A percentile compares a stretch with the other conserved stretches of the same genome.
These are phyloP conservation scores for Prunus padus DNA, from an alignment of 306 rosid genomes.

Conservation along the genomic window DNA sequence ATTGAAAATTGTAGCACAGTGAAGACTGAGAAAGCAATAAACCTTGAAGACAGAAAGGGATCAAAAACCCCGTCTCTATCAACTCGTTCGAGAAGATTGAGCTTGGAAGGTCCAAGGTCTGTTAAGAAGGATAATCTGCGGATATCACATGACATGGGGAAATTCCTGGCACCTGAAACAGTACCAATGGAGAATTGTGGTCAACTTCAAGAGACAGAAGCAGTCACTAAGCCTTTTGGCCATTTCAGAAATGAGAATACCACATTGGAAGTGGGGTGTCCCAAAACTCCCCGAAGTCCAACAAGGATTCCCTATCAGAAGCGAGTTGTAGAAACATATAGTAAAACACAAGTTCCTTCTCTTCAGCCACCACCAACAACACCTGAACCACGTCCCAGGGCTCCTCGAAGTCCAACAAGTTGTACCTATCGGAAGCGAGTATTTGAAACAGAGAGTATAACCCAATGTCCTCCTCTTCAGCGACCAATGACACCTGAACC, in stretches of 20 bases:
- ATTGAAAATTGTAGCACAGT: slow-evolving; percentile 58
- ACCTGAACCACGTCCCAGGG: slow-evolving; percentile 23
- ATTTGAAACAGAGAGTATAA: slow-evolving; percentile 28
- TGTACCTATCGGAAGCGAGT: slow-evolving; percentile 35
- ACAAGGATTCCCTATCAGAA: slow-evolving; percentile 34
- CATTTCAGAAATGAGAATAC: slow-evolving; percentile 36
- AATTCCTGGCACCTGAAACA: slow-evolving; percentile 24
- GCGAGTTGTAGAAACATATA: slow-evolving; percentile 29
- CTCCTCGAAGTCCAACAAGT: slow-evolving; percentile 55
- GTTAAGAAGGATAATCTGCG: slow-evolving; percentile 49
- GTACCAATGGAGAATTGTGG: slow-evolving; percentile 27
- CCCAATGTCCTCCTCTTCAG: slow-evolving; percentile 41
- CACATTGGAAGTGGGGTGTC: slow-evolving; percentile 19
- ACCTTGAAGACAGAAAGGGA: slow-evolving; percentile 43
- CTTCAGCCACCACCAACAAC: slow-evolving; percentile 34
- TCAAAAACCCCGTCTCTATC: slow-evolving; percentile 47
- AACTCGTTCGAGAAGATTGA: slow-evolving; percentile 61
- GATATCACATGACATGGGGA: slow-evolving; percentile 36
- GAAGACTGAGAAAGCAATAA: slow-evolving; percentile 43
- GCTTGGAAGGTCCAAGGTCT: slow-evolving; percentile 74
- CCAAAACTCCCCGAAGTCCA: slow-evolving; percentile 65
- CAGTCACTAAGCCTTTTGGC: slow-evolving; percentile 39
- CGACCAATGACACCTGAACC: slow-evolving; percentile 25
- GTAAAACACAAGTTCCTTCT: slow-evolving; percentile 39
- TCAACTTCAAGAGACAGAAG: slow-evolving; percentile 38